Evolutionary conservation across 495 filamentous ascomycete species (phyloP).

Genomic region (Cryomyces minteri): DNA sequence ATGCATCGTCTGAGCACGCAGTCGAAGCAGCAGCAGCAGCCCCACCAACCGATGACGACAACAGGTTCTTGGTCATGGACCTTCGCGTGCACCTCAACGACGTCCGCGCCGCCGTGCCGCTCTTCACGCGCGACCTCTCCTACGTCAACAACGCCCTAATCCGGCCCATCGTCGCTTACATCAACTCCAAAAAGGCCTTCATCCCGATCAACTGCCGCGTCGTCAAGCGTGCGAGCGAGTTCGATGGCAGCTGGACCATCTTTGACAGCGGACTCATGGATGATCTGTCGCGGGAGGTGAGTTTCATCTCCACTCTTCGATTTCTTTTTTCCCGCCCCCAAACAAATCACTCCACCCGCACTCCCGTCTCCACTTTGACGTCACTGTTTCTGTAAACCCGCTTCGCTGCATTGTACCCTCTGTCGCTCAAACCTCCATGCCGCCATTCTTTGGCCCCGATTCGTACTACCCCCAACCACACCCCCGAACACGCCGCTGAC

Average conservation of each 20-base stretch:
- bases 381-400: neutral
- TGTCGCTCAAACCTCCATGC: too few species aligned
- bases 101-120: conserved; percentile 73
- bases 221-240: conserved; percentile 70
- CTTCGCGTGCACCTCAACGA: conserved; percentile 80
- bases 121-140: conserved; percentile 77
- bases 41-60: conserved; percentile 23
- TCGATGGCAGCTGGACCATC: conserved; percentile 90
- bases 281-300: conserved; percentile 73
- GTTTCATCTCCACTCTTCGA: conserved; percentile 5
- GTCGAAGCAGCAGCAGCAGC: conserved; percentile 3
- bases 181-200: conserved; percentile 82
- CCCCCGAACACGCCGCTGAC: neutral
- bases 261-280: conserved; percentile 92
- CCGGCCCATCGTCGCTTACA: conserved; percentile 95
- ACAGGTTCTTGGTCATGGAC: conserved; percentile 74
- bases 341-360: neutral
- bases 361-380: neutral
- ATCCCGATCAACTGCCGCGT: conserved; percentile 91
- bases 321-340: conserved; percentile 1
- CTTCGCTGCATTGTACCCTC: too few species aligned
- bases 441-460: too few species aligned
- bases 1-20: conserved; percentile 7
- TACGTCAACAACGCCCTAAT: conserved; percentile 94
- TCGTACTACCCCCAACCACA: too few species aligned